phyloP scores from a whole-genome alignment of 2,329 filamentous ascomycete species.

The Daldinia eschscholtzii region DNA sequence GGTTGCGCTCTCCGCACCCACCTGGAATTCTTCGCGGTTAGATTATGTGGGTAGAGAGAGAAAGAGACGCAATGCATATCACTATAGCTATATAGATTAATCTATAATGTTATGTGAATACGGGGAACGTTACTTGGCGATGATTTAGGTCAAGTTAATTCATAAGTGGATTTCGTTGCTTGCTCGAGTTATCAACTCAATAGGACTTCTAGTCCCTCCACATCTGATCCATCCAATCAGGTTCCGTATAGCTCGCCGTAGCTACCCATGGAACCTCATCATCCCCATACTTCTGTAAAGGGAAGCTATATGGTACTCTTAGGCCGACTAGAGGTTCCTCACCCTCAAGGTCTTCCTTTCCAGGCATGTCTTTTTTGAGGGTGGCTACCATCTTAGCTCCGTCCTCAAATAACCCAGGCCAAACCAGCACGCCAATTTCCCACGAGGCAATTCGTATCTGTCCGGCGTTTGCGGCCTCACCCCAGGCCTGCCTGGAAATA shows the following conservation, averaged over 20 bases:
- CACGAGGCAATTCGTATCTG: conserved; percentile 82
- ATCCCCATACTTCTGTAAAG: conserved; percentile 73
- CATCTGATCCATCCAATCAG: conserved; percentile 68
- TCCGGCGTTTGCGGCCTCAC: conserved; percentile 69
- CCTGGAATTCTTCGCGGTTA: conserved; percentile 7
- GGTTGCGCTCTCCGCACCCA: not conserved
- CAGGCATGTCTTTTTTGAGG: conserved; percentile 72
- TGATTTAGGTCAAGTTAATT: not conserved
- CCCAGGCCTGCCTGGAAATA: conserved; percentile 90
- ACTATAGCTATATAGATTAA: conserved; percentile 22
- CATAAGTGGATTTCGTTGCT: not conserved
- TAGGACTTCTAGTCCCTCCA: conserved; percentile 52
- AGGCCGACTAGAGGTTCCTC: conserved; percentile 69
- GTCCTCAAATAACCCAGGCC: conserved; percentile 72
- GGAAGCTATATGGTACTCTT: conserved; percentile 86
- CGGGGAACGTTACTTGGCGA: not conserved
- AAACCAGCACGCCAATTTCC: conserved; percentile 86
- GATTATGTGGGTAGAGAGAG: conserved; percentile 7
- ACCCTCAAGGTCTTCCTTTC: conserved; percentile 37
- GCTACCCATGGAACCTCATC: conserved; percentile 83
- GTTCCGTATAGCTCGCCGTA: conserved; percentile 67
- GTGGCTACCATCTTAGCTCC: conserved; percentile 73
- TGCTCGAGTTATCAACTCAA: not conserved
- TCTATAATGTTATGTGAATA: conserved; percentile 24
- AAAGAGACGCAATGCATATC: not conserved